Evolutionary conservation across 495 filamentous ascomycete genomes (phyloP), one percentile per base, ranked within the genome.

Genomic region (Penicillium robsamsonii): DNA sequence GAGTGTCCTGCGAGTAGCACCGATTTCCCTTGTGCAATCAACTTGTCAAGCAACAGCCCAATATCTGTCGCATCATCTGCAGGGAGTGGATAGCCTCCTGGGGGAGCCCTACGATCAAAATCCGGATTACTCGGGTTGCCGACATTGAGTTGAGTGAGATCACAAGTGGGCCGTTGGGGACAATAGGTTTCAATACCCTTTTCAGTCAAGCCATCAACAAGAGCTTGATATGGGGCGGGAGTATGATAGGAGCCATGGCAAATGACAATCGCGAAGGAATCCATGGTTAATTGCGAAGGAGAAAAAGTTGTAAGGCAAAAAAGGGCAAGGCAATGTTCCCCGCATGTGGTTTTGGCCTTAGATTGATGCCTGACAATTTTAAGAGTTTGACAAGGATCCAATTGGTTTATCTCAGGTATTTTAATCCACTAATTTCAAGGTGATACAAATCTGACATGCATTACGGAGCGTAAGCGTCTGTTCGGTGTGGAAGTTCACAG

Each of bases 201-300:
- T 1, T 50, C 48, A 20, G 53, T 48, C 13, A 76, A 47, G 0
- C 56, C 45, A 6, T 71, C 22, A 0, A 73, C 41, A 1, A 77
- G 61, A 4, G 67, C 60, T 25, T 58, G 18, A 27, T 72, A 77
- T 15, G 65, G 65, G 5, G 60, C 64, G 0, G 73, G 66, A 1
- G 57, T 72, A 54, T 72, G 71, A 54, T 67, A 77, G 22, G 62
- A 69, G 46, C 73, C 73, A 62, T 69, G 68, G 51, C 64, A 67
- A 30, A 72, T 54, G 25, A 74, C 66, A 5, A 72, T 56, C 3
- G 53, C 59, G 15, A 46, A 44, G 11, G 35, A 33, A n/a, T 7
- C 2, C 50, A 52, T 52, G 25, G 8, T 43, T 38, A 49, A 10
- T 6, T 51, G 9, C 18, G 31, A 25, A 49, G 20, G 20, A 25